Conservation (phyloP, 345 rosid genomes). For the Populus davidiana region DNA sequence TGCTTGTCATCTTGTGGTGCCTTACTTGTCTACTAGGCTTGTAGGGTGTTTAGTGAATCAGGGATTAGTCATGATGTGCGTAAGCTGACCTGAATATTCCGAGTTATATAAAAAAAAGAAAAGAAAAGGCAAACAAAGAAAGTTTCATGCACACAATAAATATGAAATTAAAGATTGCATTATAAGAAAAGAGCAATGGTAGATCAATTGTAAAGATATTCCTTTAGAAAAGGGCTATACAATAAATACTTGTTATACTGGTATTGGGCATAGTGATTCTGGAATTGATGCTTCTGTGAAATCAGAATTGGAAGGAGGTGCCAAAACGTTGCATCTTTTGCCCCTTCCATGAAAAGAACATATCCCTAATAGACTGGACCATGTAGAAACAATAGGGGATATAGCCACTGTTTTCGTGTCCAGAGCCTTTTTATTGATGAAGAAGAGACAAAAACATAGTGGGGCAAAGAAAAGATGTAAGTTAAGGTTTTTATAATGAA, state of each 20-base stretch:
- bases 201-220: slow-evolving; percentile 5
- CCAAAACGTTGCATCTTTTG: slow-evolving; percentile 12
- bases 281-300: slow-evolving; percentile 12
- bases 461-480: too few relatives aligned
- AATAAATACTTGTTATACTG: neutral
- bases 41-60: too few relatives aligned
- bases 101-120: too few relatives aligned
- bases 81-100: rapidly evolving
- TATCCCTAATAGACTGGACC: slow-evolving; percentile 15
- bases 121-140: slow-evolving; percentile 1
- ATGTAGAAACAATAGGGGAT: slow-evolving; percentile 14
- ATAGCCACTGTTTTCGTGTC: slow-evolving; percentile 24
- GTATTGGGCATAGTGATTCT: slow-evolving; percentile 17
- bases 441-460: too few relatives aligned
- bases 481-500: too few relatives aligned
- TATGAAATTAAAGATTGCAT: slow-evolving; percentile 17
- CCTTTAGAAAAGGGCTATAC: slow-evolving; percentile 14
- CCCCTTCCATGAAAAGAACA: slow-evolving; percentile 25
- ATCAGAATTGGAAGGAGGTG: slow-evolving; percentile 9
- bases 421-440: neutral
- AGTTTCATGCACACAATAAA: slow-evolving; percentile 26
- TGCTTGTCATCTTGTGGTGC: too few relatives aligned
- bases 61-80: too few relatives aligned
- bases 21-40: too few relatives aligned
- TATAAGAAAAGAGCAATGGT: slow-evolving; percentile 12